These are phyloP conservation scores for Cardiosporidium cionae DNA, from an alignment of 169 alveolate genomes.

Conservation along the genomic window DNA sequence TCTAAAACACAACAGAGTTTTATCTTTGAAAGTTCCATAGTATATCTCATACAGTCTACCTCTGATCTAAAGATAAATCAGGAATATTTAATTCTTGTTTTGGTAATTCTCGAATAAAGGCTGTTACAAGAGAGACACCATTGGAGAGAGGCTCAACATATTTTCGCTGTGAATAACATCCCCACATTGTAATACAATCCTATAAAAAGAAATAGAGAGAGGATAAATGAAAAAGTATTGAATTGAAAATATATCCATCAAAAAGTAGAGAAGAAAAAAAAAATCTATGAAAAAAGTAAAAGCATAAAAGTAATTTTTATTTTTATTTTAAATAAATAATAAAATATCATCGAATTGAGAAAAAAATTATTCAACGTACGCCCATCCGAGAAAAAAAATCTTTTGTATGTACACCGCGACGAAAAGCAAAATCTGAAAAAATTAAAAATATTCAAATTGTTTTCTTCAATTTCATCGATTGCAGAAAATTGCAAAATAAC, in stretches of 20 bases:
- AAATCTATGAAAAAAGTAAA: not conserved
- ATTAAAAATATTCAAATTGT: too few species aligned
- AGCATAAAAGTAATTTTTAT: not conserved
- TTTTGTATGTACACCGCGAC: conserved; percentile 47
- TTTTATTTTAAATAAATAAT: not conserved
- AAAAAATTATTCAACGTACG: conserved; percentile 9
- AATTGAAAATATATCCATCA: not conserved
- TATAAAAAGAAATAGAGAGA: not conserved
- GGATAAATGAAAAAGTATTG: not conserved
- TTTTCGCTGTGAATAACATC: conserved; percentile 59
- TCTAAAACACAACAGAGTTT: too few species aligned
- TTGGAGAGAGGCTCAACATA: conserved; percentile 63
- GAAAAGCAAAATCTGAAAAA: conserved; percentile 56
- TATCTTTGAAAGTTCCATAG: too few species aligned
- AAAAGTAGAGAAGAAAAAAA: not conserved
- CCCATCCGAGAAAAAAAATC: conserved; percentile 61
- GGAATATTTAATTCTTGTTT: not conserved
- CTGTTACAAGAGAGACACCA: conserved; percentile 43
- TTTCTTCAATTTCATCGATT: too few species aligned
- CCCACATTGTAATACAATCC: conserved; percentile 57
- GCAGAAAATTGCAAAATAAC: too few species aligned
- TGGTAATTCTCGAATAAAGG: conserved; percentile 40
- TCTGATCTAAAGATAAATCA: not conserved
- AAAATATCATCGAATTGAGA: not conserved
- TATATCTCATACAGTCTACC: too few species aligned